Base-by-base conservation (phyloP, 2,329 filamentous ascomycete genomes). In the Monilinia fructigena region DNA sequence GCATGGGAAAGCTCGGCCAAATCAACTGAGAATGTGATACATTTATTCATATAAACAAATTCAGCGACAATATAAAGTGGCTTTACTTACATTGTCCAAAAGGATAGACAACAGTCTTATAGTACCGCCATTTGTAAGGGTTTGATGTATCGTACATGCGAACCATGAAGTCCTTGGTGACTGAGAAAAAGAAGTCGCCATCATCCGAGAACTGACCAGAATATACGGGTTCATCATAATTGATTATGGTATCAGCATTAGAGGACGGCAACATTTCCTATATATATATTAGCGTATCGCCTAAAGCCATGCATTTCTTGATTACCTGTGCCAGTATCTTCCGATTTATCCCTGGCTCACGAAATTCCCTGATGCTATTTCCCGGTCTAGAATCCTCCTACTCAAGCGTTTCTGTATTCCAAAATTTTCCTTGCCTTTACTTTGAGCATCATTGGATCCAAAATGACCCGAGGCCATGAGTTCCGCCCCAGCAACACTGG, bases 71-170 rank as follows among this genome's bases (percentile, higher is more conserved):
- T 26, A 40, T 38, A 20, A 62, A 7, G n/a, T 35, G 28, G 2
- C 16, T 64, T 14, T 14, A 50, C 62, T 64, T 64, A 64, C 62
- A 62, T 73, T 92, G 89, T 2, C 93, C 95, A 71, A 88, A 91
- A 0, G 92, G 92, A 77, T 95, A 97, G 38, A 83, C 80, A 6
- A 93, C 91, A 0, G 91, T 94, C 80, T 94, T 98, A 82, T 97
- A 97, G 77, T 97, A 93, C 76, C 89, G 90, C 95, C 95, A 99
- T 70, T 93, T 86, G 78, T 95, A 96, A 0, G 94, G 93, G 72
- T 97, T 97, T 1, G 91, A 93, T 0, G 95, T 98, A 77, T 98
- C 94, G 78, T 98, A 99, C 91, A 99, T 93, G 63, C 93, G 89
- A 12, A 99, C 93, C 72, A 88, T 90, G 80, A 97, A 97, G 78